Percentiles rank a stretch among this genome's conserved stretches.
These are phyloP conservation scores for Aspergillus steynii DNA, from an alignment of 495 filamentous ascomycete genomes.

Conservation along the genomic window DNA sequence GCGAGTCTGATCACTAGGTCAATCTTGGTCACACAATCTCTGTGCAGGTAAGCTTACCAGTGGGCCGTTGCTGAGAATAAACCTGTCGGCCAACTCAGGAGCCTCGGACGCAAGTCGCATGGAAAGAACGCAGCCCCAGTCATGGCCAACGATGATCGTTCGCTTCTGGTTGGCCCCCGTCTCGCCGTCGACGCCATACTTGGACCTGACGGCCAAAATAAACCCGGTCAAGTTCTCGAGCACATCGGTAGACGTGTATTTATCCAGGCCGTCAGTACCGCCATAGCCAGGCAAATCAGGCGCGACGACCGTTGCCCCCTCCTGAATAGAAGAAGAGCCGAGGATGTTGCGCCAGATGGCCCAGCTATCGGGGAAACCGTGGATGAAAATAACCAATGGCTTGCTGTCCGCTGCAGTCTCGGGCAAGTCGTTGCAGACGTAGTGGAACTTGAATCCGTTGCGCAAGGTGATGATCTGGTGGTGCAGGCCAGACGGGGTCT, in stretches of 20 bases:
- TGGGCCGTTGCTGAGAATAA: conserved; percentile 50
- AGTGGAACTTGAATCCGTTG: conserved; percentile 54
- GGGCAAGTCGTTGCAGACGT: conserved; percentile 43
- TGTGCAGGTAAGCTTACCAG: conserved; percentile 32
- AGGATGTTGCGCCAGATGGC: conserved; percentile 50
- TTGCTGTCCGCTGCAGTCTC: conserved; percentile 19
- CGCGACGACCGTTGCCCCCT: conserved; percentile 43
- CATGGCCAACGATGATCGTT: conserved; percentile 54
- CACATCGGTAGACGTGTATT: conserved; percentile 49
- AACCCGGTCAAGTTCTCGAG: conserved; percentile 52
- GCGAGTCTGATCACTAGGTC: conserved; percentile 23
- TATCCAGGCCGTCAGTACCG: conserved; percentile 47
- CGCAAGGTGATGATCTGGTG: conserved; percentile 50
- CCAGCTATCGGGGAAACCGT: conserved; percentile 62
- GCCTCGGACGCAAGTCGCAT: conserved; percentile 57
- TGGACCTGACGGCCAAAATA: conserved; percentile 44
- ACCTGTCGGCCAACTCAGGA: conserved; percentile 51
- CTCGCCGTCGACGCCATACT: conserved; percentile 43
- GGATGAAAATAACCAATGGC: conserved; percentile 55
- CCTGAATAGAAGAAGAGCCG: conserved; percentile 29
- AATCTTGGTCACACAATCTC: conserved; percentile 4
- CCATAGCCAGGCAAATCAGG: conserved; percentile 59
- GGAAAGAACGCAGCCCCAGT: conserved; percentile 56
- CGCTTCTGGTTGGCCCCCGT: conserved; percentile 28
- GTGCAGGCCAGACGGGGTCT: conserved; percentile 37